These are phyloP conservation scores for Candida vartiovaarae DNA, from an alignment of 805 yeast species.

Conservation along the genomic window DNA sequence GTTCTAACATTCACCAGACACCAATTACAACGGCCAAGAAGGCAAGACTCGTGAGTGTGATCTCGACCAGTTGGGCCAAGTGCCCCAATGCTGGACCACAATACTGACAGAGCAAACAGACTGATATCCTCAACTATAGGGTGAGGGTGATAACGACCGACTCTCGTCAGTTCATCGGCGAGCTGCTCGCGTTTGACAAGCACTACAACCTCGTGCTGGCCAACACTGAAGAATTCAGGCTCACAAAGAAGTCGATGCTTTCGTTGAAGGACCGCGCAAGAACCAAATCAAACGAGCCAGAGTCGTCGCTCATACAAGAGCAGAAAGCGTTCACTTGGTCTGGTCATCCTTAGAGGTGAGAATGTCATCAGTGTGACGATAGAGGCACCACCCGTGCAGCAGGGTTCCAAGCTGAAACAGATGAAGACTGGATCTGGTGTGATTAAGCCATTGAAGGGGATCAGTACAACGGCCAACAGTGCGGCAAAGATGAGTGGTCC, in stretches of 20 bases:
- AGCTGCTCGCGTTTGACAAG: conserved; percentile 80
- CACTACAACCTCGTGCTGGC: conserved; percentile 81
- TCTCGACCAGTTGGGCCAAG: too few species aligned
- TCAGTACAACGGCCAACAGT: conserved; percentile 1
- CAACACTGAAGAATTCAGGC: conserved; percentile 78
- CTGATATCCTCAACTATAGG: conserved; percentile 68
- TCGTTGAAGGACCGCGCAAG: conserved; percentile 30
- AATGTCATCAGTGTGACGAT: conserved; percentile 54
- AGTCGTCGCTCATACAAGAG: conserved; percentile 36
- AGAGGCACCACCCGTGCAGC: conserved; percentile 25
- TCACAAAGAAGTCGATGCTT: conserved; percentile 50
- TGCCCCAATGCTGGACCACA: too few species aligned
- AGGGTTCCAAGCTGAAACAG: conserved; percentile 17
- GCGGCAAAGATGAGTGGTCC: conserved; percentile 17
- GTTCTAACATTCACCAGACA: conserved; percentile 7
- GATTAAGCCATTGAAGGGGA: conserved; percentile 22
- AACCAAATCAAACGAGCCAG: conserved; percentile 25
- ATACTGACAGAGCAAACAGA: conserved; percentile 8
- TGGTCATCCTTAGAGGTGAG: conserved; percentile 83
- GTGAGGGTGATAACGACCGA: conserved; percentile 73
- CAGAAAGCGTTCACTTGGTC: conserved; percentile 76
- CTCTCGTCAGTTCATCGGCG: conserved; percentile 71
- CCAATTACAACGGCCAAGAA: conserved; percentile 29
- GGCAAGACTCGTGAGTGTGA: conserved; percentile 34
- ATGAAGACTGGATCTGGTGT: conserved; percentile 24